Base-by-base conservation (phyloP, 2,329 filamentous ascomycete genomes). In the Pseudogymnoascus sp. region DNA sequence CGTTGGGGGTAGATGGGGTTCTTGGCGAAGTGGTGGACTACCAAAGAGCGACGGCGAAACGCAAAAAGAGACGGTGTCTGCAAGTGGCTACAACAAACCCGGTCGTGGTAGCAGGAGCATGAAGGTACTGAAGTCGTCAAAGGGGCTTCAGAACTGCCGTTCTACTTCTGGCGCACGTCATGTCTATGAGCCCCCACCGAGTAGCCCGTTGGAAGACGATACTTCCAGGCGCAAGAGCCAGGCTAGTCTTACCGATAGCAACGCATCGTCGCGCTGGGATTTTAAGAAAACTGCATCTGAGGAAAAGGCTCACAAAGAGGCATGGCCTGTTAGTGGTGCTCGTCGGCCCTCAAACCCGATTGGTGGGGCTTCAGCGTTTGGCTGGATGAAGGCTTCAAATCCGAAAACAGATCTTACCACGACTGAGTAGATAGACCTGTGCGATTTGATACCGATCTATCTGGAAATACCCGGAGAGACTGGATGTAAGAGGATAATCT, bases 341-440 rank as follows among this genome's bases (percentile, higher is more conserved):
- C 78, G 84, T 15, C 83, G 86, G 63, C 82, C 85, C 6, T 80
- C 85, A 33, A 97, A 97, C 72, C 93, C 95, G 0, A 84, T 96
- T 17, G 93, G 93, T 7, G 90, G 90, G n/a, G 93, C 90, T 13
- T 95, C 91, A 64, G 93, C 93, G 2, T 97, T 97, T 77, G 88
- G 90, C 11, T 97, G 93, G 93, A 88, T 97, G 79, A 93, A 89
- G 59, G 76, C 81, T 23, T 72, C 72, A 60, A 80, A 80, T 69
- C 75, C 79, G 53, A 78, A 78, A 69, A 72, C 76, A 10, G 62
- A 42, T 59, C 38, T 60, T 65, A 59, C 64, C 26, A 61, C 64
- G 33, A 62, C 62, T 5, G 66, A 68, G 59, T 68, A 65, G 31
- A 19, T 19, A 11, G 13, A 19, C 19, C 19, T 31, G 40, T 23